Base-by-base conservation (phyloP, 257 asterid genomes). In the Ilex aquifolium region DNA sequence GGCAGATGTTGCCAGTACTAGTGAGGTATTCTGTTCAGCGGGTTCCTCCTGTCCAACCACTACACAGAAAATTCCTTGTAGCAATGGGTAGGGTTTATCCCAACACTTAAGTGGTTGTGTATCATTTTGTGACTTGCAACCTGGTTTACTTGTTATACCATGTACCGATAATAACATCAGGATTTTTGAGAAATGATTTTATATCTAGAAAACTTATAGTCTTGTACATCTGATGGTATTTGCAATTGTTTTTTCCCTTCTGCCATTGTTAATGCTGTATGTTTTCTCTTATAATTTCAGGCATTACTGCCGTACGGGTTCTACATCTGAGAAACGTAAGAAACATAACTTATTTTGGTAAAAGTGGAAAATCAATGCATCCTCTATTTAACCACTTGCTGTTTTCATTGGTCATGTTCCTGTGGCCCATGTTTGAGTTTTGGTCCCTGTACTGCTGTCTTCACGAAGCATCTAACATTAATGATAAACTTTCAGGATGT, bases 41-140 rank as follows among this genome's bases (percentile, higher is more conserved):
- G 97, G 97, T 64, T 83, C 82, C 31, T 84, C 79, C 72, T 90
- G 97, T 79, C 96, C 93, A 71, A 66, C 95, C 44, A 83, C 66
- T 71, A 76, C 75, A 42, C 79, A 74, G 57, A 75, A 74, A 69
- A 61, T 13, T 62, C 73, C 88, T 58, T 90, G 97, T 69, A 77
- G 77, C 77, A 79, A 71, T 31, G 97, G 97, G 97, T 90, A 90
- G 54, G 72, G 62, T 67, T 69, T 61, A 32, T 36, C 62, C 64
- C 60, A 46, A 10, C 52, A 46, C 52, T 46, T 5, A 3, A 36
- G 42, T 36, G 42, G 42, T 36, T 36, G 42, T 36, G 7, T 36
- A 36, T 36, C 5, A 36, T 36, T 36, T 36, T 36, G 42, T 8
- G 7, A 36, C 42, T 36, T 36, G 42, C 42, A 36, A 4, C 42